Evolutionary conservation across 169 alveolate species (phyloP).

Genomic region (Plasmodium gaboni): DNA sequence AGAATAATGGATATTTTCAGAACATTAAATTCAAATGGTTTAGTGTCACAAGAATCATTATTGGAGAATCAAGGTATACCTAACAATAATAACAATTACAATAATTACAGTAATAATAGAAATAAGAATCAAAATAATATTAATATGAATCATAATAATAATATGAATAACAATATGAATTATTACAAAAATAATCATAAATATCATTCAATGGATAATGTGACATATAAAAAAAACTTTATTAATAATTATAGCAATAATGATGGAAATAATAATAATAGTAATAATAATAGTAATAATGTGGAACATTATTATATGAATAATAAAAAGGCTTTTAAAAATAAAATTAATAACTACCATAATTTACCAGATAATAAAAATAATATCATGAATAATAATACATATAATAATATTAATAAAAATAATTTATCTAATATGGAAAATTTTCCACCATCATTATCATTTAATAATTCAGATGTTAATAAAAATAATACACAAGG

Average conservation of each 20-base stretch:
- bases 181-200: conserved; percentile 2
- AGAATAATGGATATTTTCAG: conserved; percentile 37
- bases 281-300: neutral
- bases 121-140: conserved; percentile 2
- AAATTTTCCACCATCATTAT: neutral
- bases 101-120: neutral
- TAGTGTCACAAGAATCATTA: conserved; percentile 8
- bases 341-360: neutral
- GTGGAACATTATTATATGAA: conserved; percentile 10
- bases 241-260: conserved; percentile 7
- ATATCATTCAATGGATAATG: conserved; percentile 25
- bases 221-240: conserved; percentile 9
- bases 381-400: neutral
- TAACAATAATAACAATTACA: neutral
- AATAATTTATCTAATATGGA: neutral
- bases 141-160: neutral
- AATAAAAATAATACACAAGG: conserved; percentile 12
- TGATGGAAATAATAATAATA: conserved; percentile 1
- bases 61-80: neutral
- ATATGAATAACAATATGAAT: neutral
- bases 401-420: neutral
- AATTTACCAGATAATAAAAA: neutral
- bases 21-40: conserved; percentile 8
- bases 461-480: neutral
- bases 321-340: conserved; percentile 5